phyloP scores from a whole-genome alignment of 2,329 filamentous ascomycete species.

The Paradendryphiella salina region DNA sequence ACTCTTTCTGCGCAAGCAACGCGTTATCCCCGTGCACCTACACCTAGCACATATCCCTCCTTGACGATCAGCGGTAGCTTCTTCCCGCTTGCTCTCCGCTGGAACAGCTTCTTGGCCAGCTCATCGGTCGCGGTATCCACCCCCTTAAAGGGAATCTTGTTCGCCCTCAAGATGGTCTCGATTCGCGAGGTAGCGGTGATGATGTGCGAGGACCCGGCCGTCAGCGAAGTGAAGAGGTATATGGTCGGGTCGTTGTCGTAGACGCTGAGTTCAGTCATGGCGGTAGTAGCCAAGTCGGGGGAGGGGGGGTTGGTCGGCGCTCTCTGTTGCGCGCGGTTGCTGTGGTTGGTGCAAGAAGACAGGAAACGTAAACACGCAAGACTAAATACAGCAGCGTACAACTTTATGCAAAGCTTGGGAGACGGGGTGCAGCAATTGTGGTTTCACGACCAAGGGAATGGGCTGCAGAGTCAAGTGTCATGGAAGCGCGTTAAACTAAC shows the following conservation, averaged over 20 bases:
- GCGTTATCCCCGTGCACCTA: slow-evolving; percentile 54
- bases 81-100: slow-evolving; percentile 78
- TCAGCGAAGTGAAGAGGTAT: slow-evolving; percentile 95
- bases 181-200: slow-evolving; percentile 93
- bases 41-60: slow-evolving; percentile 80
- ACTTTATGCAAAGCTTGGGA: slow-evolving; percentile 1
- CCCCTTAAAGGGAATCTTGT: slow-evolving; percentile 90
- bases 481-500: neutral
- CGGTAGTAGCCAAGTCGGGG: slow-evolving; percentile 1
- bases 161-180: slow-evolving; percentile 93
- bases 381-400: neutral
- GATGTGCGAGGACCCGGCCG: slow-evolving; percentile 92
- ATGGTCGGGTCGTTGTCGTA: slow-evolving; percentile 59
- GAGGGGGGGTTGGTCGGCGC: neutral
- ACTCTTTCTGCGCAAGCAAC: neutral
- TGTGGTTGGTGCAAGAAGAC: neutral
- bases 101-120: slow-evolving; percentile 85
- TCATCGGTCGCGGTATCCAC: slow-evolving; percentile 90
- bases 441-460: slow-evolving; percentile 16
- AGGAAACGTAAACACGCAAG: neutral
- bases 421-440: slow-evolving; percentile 9
- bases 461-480: slow-evolving; percentile 9
- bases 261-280: slow-evolving; percentile 48
- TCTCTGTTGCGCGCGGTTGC: slow-evolving; percentile 1
- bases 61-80: slow-evolving; percentile 90